A percentile compares a stretch with the other conserved stretches of the same genome.
These are phyloP conservation scores for Ochromonas danica DNA, from an alignment of 108 stramenopile species.

Conservation along the genomic window DNA sequence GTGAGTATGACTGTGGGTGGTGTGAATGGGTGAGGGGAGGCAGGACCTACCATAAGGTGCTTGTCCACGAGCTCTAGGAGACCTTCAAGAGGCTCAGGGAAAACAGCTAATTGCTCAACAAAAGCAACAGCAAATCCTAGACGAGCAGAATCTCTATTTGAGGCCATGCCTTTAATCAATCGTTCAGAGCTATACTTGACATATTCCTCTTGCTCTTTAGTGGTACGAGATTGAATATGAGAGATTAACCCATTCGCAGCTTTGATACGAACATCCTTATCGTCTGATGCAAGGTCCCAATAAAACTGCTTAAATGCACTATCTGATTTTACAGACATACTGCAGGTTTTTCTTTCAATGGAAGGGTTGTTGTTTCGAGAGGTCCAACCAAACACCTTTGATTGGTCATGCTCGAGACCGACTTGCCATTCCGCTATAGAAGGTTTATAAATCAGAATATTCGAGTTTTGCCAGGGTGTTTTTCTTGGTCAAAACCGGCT, in stretches of 20 bases:
- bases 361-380: too few relatives aligned
- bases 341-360: too few relatives aligned
- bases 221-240: too few relatives aligned
- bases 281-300: conserved; percentile 18
- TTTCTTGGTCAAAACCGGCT: too few relatives aligned
- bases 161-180: not conserved
- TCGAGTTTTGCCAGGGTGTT: too few relatives aligned
- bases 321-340: not conserved
- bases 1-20: not conserved
- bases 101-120: not conserved
- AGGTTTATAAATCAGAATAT: too few relatives aligned
- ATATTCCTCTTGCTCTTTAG: not conserved
- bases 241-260: not conserved
- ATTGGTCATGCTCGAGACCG: too few relatives aligned
- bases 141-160: not conserved
- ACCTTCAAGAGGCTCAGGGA: too few relatives aligned
- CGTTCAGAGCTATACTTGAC: not conserved
- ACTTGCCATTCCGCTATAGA: too few relatives aligned
- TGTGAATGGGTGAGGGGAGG: too few relatives aligned
- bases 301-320: not conserved
- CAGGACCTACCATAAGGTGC: not conserved
- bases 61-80: conserved; percentile 15
- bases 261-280: not conserved
- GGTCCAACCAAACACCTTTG: too few relatives aligned
- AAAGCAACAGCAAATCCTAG: not conserved